A percentile compares a stretch with the other conserved stretches of the same genome.
These are phyloP conservation scores for Chenopodium berlandieri DNA, from an alignment of 148 eudicot species.

Conservation along the genomic window DNA sequence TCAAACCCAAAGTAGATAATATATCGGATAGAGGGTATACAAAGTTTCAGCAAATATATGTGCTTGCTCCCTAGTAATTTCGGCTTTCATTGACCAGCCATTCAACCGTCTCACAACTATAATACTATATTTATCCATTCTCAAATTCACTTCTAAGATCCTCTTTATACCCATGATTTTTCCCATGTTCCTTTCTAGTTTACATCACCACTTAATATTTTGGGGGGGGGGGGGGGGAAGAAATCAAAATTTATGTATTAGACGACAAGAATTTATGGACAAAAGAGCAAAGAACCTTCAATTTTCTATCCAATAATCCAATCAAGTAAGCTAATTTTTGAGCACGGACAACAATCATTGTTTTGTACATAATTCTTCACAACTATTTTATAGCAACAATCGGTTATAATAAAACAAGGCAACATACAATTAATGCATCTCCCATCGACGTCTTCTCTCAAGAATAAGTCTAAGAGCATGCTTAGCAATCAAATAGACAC, in stretches of 20 bases:
- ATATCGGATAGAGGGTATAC: too few species aligned
- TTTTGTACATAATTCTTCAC: not conserved
- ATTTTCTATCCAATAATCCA: not conserved
- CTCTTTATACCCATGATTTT: not conserved
- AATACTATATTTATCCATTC: not conserved
- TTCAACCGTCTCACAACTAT: not conserved
- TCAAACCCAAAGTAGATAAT: not conserved
- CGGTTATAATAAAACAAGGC: not conserved
- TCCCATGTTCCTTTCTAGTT: too few species aligned
- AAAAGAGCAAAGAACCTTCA: not conserved
- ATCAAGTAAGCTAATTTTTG: not conserved
- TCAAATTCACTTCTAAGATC: not conserved
- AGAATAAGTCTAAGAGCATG: slow-evolving; percentile 64
- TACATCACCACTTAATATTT: not conserved
- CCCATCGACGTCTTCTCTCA: slow-evolving; percentile 91
- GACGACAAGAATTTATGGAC: not conserved
- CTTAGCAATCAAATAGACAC: slow-evolving; percentile 75
- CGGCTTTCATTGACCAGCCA: too few species aligned
- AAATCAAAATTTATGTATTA: not conserved
- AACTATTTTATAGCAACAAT: not conserved
- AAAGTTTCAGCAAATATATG: too few species aligned
- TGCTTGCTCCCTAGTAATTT: too few species aligned
- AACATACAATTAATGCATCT: slow-evolving; percentile 69
- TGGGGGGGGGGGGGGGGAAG: too few species aligned
- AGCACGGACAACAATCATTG: not conserved